phyloP scores from a whole-genome alignment of 768 basidiomycete species.

The Megacollybia marginata region DNA sequence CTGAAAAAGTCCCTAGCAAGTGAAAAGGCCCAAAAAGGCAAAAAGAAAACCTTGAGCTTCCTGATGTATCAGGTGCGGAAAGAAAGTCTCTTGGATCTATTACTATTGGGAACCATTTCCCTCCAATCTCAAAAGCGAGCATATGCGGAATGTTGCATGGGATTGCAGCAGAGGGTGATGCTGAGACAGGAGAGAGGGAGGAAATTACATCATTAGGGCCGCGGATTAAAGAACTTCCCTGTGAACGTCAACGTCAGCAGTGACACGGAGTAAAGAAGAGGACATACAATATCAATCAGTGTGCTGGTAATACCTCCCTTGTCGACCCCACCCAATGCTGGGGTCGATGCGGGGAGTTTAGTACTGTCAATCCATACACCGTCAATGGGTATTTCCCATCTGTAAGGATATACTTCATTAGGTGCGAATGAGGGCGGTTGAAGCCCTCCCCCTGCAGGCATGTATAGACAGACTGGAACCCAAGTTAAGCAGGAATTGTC shows the following conservation, averaged over 20 bases:
- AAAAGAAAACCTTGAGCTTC: too few relatives aligned
- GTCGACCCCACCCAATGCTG: not conserved
- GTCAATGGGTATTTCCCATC: slow-evolving; percentile 65
- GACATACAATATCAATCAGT: slow-evolving; percentile 55
- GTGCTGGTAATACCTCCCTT: slow-evolving; percentile 28
- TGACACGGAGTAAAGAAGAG: not conserved
- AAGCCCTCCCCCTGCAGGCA: slow-evolving; percentile 46
- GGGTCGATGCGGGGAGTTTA: slow-evolving; percentile 39
- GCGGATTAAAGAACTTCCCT: slow-evolving; percentile 70
- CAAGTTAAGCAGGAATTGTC: slow-evolving; percentile 53
- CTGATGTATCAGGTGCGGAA: too few relatives aligned
- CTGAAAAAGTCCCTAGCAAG: too few relatives aligned
- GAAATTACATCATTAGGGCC: slow-evolving; percentile 60
- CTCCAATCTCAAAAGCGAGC: slow-evolving; percentile 58
- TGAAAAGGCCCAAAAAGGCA: too few relatives aligned
- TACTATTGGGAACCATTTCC: slow-evolving; percentile 55
- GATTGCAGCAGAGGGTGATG: slow-evolving; percentile 18
- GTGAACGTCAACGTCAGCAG: not conserved
- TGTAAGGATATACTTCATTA: slow-evolving; percentile 40
- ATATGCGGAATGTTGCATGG: slow-evolving; percentile 50
- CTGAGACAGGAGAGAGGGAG: not conserved
- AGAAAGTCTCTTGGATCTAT: slow-evolving; percentile 70
- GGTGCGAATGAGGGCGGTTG: slow-evolving; percentile 44
- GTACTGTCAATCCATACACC: slow-evolving; percentile 58
- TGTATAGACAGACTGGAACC: slow-evolving; percentile 59